Evolutionary conservation across 345 rosid genomes (phyloP).

Genomic region (Turnera subulata): DNA sequence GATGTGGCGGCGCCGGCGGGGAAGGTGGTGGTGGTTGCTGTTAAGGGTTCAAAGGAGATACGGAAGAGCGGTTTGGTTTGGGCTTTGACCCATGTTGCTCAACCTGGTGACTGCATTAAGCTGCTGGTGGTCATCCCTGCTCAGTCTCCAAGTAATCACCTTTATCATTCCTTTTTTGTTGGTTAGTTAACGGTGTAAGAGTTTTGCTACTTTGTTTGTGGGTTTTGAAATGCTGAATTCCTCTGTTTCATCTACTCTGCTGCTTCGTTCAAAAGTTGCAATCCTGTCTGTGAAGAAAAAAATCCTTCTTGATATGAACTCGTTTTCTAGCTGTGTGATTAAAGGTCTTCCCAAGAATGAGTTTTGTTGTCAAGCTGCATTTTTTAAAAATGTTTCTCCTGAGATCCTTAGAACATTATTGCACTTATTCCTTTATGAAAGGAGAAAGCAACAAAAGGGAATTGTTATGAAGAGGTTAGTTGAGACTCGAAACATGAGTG

Average conservation of each 20-base stretch:
- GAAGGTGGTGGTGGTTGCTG: conserved; percentile 81
- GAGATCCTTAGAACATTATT: too few relatives aligned
- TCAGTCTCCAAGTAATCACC: conserved; percentile 47
- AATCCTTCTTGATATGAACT: too few relatives aligned
- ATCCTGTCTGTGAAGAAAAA: too few relatives aligned
- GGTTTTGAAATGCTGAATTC: neutral
- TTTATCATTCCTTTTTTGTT: neutral
- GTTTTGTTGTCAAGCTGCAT: too few relatives aligned
- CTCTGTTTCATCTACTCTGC: too few relatives aligned
- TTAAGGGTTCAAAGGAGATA: conserved; percentile 88
- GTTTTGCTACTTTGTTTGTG: neutral
- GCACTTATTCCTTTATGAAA: too few relatives aligned
- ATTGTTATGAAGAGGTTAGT: too few relatives aligned
- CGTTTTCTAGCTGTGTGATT: too few relatives aligned
- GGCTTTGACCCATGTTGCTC: conserved; percentile 97
- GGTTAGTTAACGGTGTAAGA: neutral
- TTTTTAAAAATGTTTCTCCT: too few relatives aligned
- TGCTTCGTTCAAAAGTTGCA: neutral
- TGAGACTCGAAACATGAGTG: too few relatives aligned
- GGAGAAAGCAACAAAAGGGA: too few relatives aligned
- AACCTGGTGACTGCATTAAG: conserved; percentile 89
- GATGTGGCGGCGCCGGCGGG: conserved; percentile 37
- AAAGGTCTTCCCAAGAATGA: too few relatives aligned
- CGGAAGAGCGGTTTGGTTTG: conserved; percentile 79
- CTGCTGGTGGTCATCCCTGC: conserved; percentile 75